A percentile compares a stretch with the other conserved stretches of the same genome.
phyloP scores from a whole-genome alignment of 495 filamentous ascomycete genomes.

The Neurospora sp. region DNA sequence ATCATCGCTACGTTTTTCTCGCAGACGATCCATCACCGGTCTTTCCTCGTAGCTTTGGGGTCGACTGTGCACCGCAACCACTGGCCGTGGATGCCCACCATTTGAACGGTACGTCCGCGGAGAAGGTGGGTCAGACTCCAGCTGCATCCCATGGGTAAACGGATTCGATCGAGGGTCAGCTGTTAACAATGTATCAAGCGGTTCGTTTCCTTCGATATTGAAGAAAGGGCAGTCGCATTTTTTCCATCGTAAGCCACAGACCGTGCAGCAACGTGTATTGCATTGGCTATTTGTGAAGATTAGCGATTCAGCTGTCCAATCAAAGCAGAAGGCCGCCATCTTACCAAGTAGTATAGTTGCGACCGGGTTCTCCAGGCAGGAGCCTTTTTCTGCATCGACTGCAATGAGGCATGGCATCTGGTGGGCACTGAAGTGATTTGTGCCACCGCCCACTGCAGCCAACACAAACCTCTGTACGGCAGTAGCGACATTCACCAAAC shows the following conservation, averaged over 20 bases:
- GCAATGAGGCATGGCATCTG: slow-evolving; percentile 69
- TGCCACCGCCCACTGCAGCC: slow-evolving; percentile 68
- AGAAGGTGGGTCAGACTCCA: slow-evolving; percentile 13
- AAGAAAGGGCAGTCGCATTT: slow-evolving; percentile 74
- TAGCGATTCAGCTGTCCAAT: slow-evolving; percentile 7
- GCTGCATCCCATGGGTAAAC: slow-evolving; percentile 6
- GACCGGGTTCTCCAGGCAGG: slow-evolving; percentile 50
- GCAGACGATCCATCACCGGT: slow-evolving; percentile 35
- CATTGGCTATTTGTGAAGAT: slow-evolving; percentile 47
- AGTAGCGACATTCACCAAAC: slow-evolving; percentile 53
- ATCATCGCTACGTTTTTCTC: slow-evolving; percentile 45
- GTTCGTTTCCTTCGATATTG: slow-evolving; percentile 55
- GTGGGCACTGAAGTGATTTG: slow-evolving; percentile 52
- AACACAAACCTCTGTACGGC: slow-evolving; percentile 64
- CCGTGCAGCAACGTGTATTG: slow-evolving; percentile 73
- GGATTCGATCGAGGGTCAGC: slow-evolving; percentile 13
- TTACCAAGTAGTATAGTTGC: slow-evolving; percentile 79
- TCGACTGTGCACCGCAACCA: slow-evolving; percentile 18
- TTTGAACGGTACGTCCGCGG: slow-evolving; percentile 20
- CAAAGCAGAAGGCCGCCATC: slow-evolving; percentile 13
- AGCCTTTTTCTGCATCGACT: slow-evolving; percentile 64
- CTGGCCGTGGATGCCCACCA: slow-evolving; percentile 5
- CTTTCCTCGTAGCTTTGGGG: slow-evolving; percentile 45
- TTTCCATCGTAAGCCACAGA: slow-evolving; percentile 72
- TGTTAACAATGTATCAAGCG: slow-evolving; percentile 27